Conservation (phyloP, 2,329 filamentous ascomycete species). For the Chaetomiaceae sp. region DNA sequence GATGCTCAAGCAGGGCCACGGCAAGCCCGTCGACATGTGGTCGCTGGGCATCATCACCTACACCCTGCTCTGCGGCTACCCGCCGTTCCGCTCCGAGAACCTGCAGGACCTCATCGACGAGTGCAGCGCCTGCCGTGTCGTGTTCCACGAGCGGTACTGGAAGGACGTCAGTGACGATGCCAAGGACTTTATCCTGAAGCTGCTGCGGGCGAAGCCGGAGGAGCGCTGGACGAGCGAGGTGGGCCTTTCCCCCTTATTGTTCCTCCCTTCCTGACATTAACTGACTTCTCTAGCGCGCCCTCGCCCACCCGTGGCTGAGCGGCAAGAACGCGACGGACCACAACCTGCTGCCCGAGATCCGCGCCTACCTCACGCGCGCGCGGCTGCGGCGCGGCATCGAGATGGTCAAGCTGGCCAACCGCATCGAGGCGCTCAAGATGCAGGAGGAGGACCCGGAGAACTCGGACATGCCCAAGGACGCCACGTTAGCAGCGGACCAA, state of each 20-base stretch:
- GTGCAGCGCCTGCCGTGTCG: conserved; percentile 74
- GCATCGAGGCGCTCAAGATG: conserved; percentile 90
- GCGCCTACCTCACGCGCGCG: conserved; percentile 85
- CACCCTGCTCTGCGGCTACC: conserved; percentile 95
- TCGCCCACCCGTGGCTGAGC: conserved; percentile 83
- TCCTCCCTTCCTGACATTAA: not conserved
- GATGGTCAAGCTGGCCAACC: conserved; percentile 91
- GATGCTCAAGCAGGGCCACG: conserved; percentile 96
- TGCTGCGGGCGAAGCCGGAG: conserved; percentile 74
- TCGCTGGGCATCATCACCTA: conserved; percentile 98
- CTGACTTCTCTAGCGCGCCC: conserved; percentile 55
- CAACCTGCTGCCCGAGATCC: conserved; percentile 96
- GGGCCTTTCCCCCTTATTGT: conserved; percentile 29
- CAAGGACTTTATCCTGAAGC: conserved; percentile 83
- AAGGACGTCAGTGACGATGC: conserved; percentile 93
- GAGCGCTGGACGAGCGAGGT: conserved; percentile 75
- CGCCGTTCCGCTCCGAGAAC: conserved; percentile 93
- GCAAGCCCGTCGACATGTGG: conserved; percentile 99
- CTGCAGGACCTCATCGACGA: conserved; percentile 91
- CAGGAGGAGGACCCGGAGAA: conserved; percentile 80
- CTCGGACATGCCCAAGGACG: conserved; percentile 65
- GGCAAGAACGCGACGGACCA: conserved; percentile 90
- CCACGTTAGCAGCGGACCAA: conserved; percentile 51
- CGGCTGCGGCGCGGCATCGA: conserved; percentile 91
- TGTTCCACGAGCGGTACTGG: conserved; percentile 98